Evolutionary conservation across 2,329 filamentous ascomycete species (phyloP).

Genomic region (Tolypocladium tropicale): DNA sequence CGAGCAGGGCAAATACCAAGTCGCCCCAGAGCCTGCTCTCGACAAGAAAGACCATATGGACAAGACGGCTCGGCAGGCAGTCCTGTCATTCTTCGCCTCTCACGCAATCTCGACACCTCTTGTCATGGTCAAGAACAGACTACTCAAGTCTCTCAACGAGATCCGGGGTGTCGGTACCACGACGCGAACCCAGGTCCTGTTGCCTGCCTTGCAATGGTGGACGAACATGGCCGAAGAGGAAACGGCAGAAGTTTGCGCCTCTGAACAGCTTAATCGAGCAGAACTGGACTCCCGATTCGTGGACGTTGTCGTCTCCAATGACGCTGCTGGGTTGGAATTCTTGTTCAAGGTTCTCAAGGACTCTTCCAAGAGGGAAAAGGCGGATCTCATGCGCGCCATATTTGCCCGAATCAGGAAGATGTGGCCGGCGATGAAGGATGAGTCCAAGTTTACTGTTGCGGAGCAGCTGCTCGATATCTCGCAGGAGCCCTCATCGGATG

Average conservation of each 20-base stretch:
- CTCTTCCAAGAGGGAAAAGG: slow-evolving; percentile 24
- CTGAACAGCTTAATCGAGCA: slow-evolving; percentile 31
- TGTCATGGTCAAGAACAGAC: slow-evolving; percentile 54
- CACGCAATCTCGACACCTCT: slow-evolving; percentile 63
- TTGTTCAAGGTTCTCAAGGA: slow-evolving; percentile 37
- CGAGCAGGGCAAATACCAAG: slow-evolving; percentile 29
- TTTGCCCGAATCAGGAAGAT: slow-evolving; percentile 61
- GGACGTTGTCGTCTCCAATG: slow-evolving; percentile 43
- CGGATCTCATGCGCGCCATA: slow-evolving; percentile 49
- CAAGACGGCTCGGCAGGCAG: slow-evolving; percentile 50
- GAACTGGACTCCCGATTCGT: slow-evolving; percentile 34
- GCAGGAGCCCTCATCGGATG: slow-evolving; percentile 27
- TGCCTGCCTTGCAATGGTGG: slow-evolving; percentile 68
- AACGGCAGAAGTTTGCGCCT: slow-evolving; percentile 29
- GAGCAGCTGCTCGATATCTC: slow-evolving; percentile 53
- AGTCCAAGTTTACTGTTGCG: slow-evolving; percentile 48
- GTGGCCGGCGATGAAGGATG: slow-evolving; percentile 62
- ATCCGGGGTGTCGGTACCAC: slow-evolving; percentile 61
- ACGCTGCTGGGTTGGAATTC: slow-evolving; percentile 38
- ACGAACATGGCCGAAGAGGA: slow-evolving; percentile 41
- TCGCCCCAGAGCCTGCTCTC: slow-evolving; percentile 20
- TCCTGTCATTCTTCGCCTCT: slow-evolving; percentile 63
- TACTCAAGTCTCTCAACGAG: slow-evolving; percentile 63
- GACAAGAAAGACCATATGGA: slow-evolving; percentile 46
- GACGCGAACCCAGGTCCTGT: slow-evolving; percentile 62